These are phyloP conservation scores for Pisolithus marmoratus DNA, from an alignment of 768 basidiomycete species.

Conservation along the genomic window DNA sequence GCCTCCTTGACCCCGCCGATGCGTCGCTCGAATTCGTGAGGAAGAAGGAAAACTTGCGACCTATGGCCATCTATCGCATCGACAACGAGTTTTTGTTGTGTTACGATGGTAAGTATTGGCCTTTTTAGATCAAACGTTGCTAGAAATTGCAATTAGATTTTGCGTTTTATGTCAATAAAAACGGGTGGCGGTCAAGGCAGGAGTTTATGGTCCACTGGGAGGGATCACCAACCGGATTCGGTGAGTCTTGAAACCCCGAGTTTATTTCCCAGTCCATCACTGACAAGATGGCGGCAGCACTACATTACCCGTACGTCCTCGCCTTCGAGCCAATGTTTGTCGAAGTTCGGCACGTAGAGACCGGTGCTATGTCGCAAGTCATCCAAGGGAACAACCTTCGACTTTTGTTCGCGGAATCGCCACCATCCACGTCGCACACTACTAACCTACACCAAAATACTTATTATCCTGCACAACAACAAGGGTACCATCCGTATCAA, in stretches of 20 bases:
- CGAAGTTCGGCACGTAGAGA: slow-evolving; percentile 94
- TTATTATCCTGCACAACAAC: slow-evolving; percentile 22
- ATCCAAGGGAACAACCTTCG: slow-evolving; percentile 90
- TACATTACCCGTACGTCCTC: slow-evolving; percentile 94
- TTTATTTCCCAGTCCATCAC: not conserved
- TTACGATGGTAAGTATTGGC: slow-evolving; percentile 74
- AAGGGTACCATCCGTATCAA: slow-evolving; percentile 30
- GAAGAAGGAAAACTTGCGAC: slow-evolving; percentile 80
- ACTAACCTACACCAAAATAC: slow-evolving; percentile 34
- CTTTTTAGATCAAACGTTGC: slow-evolving; percentile 3
- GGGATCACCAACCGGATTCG: slow-evolving; percentile 89
- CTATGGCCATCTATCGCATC: slow-evolving; percentile 95
- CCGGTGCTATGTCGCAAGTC: slow-evolving; percentile 86
- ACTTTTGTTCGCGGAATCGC: slow-evolving; percentile 89
- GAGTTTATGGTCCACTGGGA: slow-evolving; percentile 98
- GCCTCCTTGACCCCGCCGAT: slow-evolving; percentile 89
- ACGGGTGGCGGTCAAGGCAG: slow-evolving; percentile 82
- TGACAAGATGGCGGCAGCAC: slow-evolving; percentile 46
- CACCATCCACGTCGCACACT: slow-evolving; percentile 73
- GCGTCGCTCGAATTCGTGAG: slow-evolving; percentile 89
- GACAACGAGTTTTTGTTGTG: slow-evolving; percentile 96
- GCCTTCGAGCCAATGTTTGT: slow-evolving; percentile 97
- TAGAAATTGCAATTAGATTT: slow-evolving; percentile 57
- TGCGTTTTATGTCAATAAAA: slow-evolving; percentile 98
- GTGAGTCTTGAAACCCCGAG: slow-evolving; percentile 42